A percentile compares a stretch with the other conserved stretches of the same genome.
These are phyloP conservation scores for Scheffersomyces stipitis DNA, from an alignment of 805 yeast species.

Conservation along the genomic window DNA sequence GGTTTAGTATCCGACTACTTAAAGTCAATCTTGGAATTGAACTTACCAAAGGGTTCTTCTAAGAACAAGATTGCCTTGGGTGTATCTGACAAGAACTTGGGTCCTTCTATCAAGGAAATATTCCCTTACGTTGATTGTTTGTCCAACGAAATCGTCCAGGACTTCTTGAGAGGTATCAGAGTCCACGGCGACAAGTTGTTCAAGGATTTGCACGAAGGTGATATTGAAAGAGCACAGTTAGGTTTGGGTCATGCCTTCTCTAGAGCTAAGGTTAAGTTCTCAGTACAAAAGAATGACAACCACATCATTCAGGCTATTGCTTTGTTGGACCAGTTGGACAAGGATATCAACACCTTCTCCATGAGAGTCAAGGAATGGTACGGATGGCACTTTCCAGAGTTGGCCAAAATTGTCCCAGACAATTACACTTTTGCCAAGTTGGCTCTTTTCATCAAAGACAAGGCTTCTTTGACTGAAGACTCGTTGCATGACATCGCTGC, in stretches of 20 bases:
- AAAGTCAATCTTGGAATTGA: slow-evolving; percentile 84
- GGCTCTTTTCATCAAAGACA: slow-evolving; percentile 81
- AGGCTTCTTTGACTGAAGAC: slow-evolving; percentile 84
- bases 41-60: slow-evolving; percentile 75
- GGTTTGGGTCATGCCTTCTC: slow-evolving; percentile 99
- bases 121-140: slow-evolving; percentile 89
- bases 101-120: slow-evolving; percentile 91
- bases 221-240: slow-evolving; percentile 94
- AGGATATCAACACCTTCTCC: slow-evolving; percentile 96
- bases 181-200: slow-evolving; percentile 83
- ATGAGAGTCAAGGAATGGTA: slow-evolving; percentile 99
- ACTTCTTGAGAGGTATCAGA: slow-evolving; percentile 92
- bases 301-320: slow-evolving; percentile 99
- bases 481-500: slow-evolving; percentile 93
- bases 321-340: slow-evolving; percentile 91
- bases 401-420: slow-evolving; percentile 87
- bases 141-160: slow-evolving; percentile 91
- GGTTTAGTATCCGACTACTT: slow-evolving; percentile 93
- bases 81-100: slow-evolving; percentile 91
- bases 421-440: slow-evolving; percentile 84
- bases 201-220: slow-evolving; percentile 91
- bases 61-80: slow-evolving; percentile 74
- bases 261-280: slow-evolving; percentile 97
- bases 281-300: slow-evolving; percentile 97
- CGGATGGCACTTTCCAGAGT: slow-evolving; percentile 99